These are phyloP conservation scores for Ulvella scutata DNA, from an alignment of 139 green algal genomes.

Conservation along the genomic window DNA sequence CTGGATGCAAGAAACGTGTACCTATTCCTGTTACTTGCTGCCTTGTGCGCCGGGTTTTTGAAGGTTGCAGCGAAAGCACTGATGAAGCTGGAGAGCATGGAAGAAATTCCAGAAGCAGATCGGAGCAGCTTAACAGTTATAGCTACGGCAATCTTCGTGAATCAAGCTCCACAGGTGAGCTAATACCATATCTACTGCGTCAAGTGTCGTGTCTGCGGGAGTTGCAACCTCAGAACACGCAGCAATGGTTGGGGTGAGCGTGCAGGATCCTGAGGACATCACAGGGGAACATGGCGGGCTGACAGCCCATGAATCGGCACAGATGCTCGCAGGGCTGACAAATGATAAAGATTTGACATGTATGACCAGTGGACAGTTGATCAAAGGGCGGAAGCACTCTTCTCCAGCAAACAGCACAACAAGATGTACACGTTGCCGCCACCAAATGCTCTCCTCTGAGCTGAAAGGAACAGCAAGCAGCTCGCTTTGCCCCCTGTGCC, in stretches of 20 bases:
- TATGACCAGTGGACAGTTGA: background rate
- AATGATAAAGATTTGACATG: background rate
- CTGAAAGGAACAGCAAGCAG: no score
- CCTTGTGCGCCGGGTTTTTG: slow-evolving; percentile 57
- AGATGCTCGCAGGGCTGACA: background rate
- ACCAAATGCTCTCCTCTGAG: no score
- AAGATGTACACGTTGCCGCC: no score
- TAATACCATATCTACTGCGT: background rate
- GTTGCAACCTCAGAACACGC: background rate
- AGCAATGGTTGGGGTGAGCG: background rate
- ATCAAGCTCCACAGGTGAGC: slow-evolving; percentile 29
- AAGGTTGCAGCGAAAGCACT: slow-evolving; percentile 56
- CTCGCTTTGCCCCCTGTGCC: no score
- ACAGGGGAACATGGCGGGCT: background rate
- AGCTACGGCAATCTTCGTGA: slow-evolving; percentile 58
- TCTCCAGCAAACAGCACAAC: no score
- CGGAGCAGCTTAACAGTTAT: slow-evolving; percentile 37
- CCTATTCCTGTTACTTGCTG: slow-evolving; percentile 47
- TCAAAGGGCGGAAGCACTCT: no score
- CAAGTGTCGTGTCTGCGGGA: background rate
- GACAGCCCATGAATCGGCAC: background rate
- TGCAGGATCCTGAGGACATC: background rate
- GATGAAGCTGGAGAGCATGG: slow-evolving; percentile 52
- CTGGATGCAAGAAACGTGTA: slow-evolving; percentile 42
- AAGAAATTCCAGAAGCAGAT: slow-evolving; percentile 19